Base-by-base conservation (phyloP, 2,329 filamentous ascomycete genomes). In the Delphinella strobiligena region DNA sequence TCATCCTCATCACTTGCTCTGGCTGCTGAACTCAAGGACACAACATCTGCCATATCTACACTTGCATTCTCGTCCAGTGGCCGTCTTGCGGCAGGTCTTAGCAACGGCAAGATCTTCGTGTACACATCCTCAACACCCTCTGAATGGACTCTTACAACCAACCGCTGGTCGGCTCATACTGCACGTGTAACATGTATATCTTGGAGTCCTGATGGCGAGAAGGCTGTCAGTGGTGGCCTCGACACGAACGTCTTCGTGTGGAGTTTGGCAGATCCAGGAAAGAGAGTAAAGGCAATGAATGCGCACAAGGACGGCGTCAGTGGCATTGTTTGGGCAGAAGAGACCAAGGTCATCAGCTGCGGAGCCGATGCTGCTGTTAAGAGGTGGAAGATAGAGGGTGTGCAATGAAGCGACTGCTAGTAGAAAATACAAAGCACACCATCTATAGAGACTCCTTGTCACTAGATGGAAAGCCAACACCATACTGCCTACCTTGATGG, bases 221-320 rank as follows among this genome's bases (percentile, higher is more conserved):
- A 87, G 55, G 80, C 88, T 2, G 85, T 78, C 15, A 93, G 83
- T 56, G 89, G 88, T 10, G 81, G 78, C 34, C 65, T 98, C 36
- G 91, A 98, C 58, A 95, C 89, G 0, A 87, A 93, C 54, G 74
- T 98, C 15, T 88, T 85, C 56, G 78, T 94, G 19, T 98, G 91
- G 86, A 94, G 85, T 58, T 61, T 95, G 41, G 65, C 68, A 32
- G 83, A 85, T 56, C 89, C 89, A 1, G 87, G 85, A 2, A 83
- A 83, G 61, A 74, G 89, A 49, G 74, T 93, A 49, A 89, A 91
- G 66, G 80, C 78, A 11, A 64, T 78, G 16, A 93, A 94, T 55
- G 87, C 89, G 36, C 91, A 98, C 65, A 95, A 95, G 64, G 91
- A 96, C 55, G 91, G 91, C 8, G 87, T 96, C 14, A 86, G 82